phyloP scores from a whole-genome alignment of 371 early-diverging fungal species.

The Mucor plumbeus region DNA sequence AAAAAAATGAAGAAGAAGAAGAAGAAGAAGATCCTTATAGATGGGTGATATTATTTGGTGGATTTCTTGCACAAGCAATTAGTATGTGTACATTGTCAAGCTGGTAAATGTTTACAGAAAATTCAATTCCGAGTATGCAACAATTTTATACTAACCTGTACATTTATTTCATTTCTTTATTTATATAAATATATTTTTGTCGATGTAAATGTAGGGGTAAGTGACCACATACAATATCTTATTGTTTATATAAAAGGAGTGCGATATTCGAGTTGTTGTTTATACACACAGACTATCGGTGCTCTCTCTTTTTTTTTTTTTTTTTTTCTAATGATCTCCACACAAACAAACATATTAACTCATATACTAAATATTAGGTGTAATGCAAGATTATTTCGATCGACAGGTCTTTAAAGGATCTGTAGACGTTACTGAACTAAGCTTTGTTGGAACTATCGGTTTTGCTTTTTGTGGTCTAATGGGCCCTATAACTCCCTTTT shows the following conservation, averaged over 20 bases:
- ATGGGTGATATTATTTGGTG: conserved; percentile 38
- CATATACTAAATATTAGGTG: conserved; percentile 18
- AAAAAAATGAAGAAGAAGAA: conserved; percentile 12
- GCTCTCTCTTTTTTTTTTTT: background rate
- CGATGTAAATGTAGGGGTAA: conserved; percentile 24
- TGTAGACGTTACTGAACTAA: conserved; percentile 29
- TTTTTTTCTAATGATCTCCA: too few species aligned
- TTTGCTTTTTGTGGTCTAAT: conserved; percentile 37
- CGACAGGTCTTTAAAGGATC: conserved; percentile 33
- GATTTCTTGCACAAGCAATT: conserved; percentile 42
- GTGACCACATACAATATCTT: background rate
- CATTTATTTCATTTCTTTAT: background rate
- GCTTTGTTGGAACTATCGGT: conserved; percentile 40
- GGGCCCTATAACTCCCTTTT: conserved; percentile 36
- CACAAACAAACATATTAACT: background rate
- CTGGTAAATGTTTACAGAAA: conserved; percentile 27
- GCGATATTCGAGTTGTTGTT: too few species aligned
- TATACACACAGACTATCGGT: too few species aligned
- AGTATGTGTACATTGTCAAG: conserved; percentile 43
- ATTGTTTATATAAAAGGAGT: background rate
- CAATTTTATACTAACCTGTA: conserved; percentile 8
- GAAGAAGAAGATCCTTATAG: conserved; percentile 36
- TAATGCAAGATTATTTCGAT: conserved; percentile 42
- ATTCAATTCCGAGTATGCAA: background rate
- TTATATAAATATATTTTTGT: background rate